These are phyloP conservation scores for Aureobasidium sp. DNA, from an alignment of 2,329 filamentous ascomycete species.

Conservation along the genomic window DNA sequence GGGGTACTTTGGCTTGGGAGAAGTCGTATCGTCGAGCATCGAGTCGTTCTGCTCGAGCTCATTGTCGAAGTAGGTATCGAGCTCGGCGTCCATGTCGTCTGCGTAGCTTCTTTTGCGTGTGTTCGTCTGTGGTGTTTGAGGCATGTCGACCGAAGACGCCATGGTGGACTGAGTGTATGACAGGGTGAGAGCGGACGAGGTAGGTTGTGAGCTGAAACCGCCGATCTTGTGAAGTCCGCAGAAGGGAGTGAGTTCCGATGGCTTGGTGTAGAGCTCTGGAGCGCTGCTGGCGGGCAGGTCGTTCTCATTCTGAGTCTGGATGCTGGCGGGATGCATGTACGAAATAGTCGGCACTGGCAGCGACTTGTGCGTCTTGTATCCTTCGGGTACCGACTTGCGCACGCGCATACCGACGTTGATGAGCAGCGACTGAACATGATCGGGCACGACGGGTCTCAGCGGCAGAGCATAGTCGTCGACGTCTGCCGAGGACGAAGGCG, in stretches of 20 bases:
- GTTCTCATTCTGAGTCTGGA: not conserved
- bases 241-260: constrained; percentile 66
- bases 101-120: constrained; percentile 29
- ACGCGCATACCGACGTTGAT: constrained; percentile 90
- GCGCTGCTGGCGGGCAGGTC: not conserved
- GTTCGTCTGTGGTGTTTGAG: not conserved
- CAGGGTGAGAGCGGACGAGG: constrained; percentile 26
- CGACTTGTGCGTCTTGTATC: constrained; percentile 71
- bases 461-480: constrained; percentile 24
- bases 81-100: constrained; percentile 31
- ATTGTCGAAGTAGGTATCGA: constrained; percentile 29
- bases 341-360: constrained; percentile 15
- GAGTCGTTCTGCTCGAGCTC: constrained; percentile 4
- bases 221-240: constrained; percentile 74
- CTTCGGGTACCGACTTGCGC: constrained; percentile 86
- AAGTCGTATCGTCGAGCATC: not conserved
- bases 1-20: constrained; percentile 1
- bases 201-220: constrained; percentile 56
- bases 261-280: constrained; percentile 7
- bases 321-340: constrained; percentile 13
- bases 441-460: constrained; percentile 48
- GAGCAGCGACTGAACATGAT: constrained; percentile 70
- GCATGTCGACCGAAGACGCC: constrained; percentile 34
- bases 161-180: constrained; percentile 31
- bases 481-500: not conserved